These are phyloP conservation scores for Neopestalotiopsis rosae DNA, from an alignment of 2,329 filamentous ascomycete genomes.

Conservation along the genomic window DNA sequence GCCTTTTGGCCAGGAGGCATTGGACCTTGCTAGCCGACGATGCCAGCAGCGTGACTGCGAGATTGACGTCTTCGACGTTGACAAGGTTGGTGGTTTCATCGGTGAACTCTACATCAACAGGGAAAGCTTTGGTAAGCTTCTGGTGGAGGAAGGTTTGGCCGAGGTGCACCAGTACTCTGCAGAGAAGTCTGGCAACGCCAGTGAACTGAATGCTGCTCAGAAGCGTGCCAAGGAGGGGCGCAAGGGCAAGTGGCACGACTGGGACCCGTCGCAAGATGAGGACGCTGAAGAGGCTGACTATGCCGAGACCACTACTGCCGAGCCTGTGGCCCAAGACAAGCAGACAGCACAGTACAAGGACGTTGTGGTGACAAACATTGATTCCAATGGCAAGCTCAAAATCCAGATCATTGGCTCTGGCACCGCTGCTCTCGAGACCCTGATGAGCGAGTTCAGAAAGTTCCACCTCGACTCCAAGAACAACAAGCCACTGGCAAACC, in stretches of 20 bases:
- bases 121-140: slow-evolving; percentile 91
- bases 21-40: slow-evolving; percentile 86
- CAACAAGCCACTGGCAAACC: slow-evolving; percentile 71
- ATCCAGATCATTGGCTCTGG: slow-evolving; percentile 89
- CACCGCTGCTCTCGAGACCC: slow-evolving; percentile 80
- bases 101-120: slow-evolving; percentile 92
- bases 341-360: slow-evolving; percentile 87
- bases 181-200: slow-evolving; percentile 89
- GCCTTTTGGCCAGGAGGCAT: slow-evolving; percentile 92
- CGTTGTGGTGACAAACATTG: slow-evolving; percentile 89
- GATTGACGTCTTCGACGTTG: slow-evolving; percentile 91
- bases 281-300: slow-evolving; percentile 62
- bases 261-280: slow-evolving; percentile 86
- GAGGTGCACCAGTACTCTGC: slow-evolving; percentile 94
- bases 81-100: slow-evolving; percentile 98
- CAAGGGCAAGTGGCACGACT: slow-evolving; percentile 92
- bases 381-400: slow-evolving; percentile 82
- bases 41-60: slow-evolving; percentile 95
- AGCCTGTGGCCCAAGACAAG: slow-evolving; percentile 62
- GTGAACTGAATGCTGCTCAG: slow-evolving; percentile 87
- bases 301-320: slow-evolving; percentile 52
- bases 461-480: slow-evolving; percentile 90
- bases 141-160: slow-evolving; percentile 93
- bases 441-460: slow-evolving; percentile 90
- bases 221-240: slow-evolving; percentile 85